phyloP scores from a whole-genome alignment of 2,329 filamentous ascomycete genomes.

The Aureobasidium musti region DNA sequence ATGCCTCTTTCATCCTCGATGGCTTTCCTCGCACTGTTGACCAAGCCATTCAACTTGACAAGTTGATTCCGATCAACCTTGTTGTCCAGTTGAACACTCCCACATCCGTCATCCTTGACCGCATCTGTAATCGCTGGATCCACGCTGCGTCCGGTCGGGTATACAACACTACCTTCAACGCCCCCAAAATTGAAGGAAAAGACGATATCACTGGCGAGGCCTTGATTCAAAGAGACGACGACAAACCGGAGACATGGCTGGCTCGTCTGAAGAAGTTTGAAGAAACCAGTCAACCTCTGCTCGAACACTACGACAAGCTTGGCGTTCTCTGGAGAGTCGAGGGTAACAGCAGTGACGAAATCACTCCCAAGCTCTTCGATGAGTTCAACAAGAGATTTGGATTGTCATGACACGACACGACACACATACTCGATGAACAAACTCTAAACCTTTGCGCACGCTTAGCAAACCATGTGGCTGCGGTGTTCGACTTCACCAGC shows the following conservation, averaged over 20 bases:
- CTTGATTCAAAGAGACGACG: slow-evolving; percentile 79
- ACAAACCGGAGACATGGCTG: slow-evolving; percentile 83
- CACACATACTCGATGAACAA: not conserved
- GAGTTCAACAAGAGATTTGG: slow-evolving; percentile 80
- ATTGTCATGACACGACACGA: slow-evolving; percentile 12
- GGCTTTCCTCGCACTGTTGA: slow-evolving; percentile 87
- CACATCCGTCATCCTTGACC: slow-evolving; percentile 79
- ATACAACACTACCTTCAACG: slow-evolving; percentile 93
- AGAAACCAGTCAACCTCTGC: slow-evolving; percentile 78
- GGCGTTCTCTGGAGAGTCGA: slow-evolving; percentile 84
- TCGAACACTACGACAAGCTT: slow-evolving; percentile 84
- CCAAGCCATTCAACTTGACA: slow-evolving; percentile 77
- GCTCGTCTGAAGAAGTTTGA: slow-evolving; percentile 79
- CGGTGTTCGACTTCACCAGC: not conserved
- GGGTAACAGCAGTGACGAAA: slow-evolving; percentile 91
- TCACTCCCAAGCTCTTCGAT: slow-evolving; percentile 80
- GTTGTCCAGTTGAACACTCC: slow-evolving; percentile 87
- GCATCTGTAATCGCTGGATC: slow-evolving; percentile 90
- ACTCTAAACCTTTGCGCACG: not conserved
- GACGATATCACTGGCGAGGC: slow-evolving; percentile 92
- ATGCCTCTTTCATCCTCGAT: slow-evolving; percentile 90
- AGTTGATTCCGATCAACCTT: slow-evolving; percentile 88
- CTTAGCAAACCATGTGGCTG: not conserved
- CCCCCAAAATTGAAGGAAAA: slow-evolving; percentile 73
- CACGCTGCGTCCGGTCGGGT: slow-evolving; percentile 88